phyloP scores from a whole-genome alignment of 768 basidiomycete genomes.

The Leccinum arenicola region DNA sequence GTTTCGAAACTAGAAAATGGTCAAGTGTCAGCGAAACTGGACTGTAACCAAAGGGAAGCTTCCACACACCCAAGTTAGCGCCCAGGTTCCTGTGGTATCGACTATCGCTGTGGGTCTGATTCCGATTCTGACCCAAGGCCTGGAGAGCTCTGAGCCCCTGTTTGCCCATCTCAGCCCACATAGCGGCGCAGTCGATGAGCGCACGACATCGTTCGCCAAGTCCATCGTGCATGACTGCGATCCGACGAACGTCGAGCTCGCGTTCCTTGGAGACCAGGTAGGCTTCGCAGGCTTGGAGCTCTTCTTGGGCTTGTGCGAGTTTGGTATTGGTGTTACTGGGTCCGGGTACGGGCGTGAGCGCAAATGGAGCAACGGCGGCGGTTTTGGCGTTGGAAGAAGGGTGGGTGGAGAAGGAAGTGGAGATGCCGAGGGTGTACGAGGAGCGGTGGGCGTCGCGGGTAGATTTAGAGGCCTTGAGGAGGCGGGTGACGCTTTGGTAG shows the following conservation, averaged over 20 bases:
- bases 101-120: too few species aligned
- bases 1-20: neutral
- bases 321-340: conserved; percentile 11
- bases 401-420: conserved; percentile 45
- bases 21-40: neutral
- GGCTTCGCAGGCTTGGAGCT: too few species aligned
- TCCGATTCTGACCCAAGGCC: conserved; percentile 1
- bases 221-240: too few species aligned
- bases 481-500: conserved; percentile 60
- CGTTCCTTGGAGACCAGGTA: too few species aligned
- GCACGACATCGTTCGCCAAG: conserved; percentile 55
- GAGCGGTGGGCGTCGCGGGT: conserved; percentile 37
- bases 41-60: neutral
- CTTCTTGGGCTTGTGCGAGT: too few species aligned
- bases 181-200: conserved; percentile 27
- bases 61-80: conserved; percentile 1
- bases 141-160: conserved; percentile 44
- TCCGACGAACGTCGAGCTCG: conserved; percentile 22
- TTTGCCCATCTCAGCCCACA: conserved; percentile 51
- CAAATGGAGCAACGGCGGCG: conserved; percentile 5
- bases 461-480: conserved; percentile 74
- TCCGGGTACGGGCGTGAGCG: neutral
- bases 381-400: conserved; percentile 28
- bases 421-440: conserved; percentile 31
- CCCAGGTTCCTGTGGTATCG: neutral